phyloP scores from a whole-genome alignment of 202 grass and related monocot species.

The Zoysia matrella region DNA sequence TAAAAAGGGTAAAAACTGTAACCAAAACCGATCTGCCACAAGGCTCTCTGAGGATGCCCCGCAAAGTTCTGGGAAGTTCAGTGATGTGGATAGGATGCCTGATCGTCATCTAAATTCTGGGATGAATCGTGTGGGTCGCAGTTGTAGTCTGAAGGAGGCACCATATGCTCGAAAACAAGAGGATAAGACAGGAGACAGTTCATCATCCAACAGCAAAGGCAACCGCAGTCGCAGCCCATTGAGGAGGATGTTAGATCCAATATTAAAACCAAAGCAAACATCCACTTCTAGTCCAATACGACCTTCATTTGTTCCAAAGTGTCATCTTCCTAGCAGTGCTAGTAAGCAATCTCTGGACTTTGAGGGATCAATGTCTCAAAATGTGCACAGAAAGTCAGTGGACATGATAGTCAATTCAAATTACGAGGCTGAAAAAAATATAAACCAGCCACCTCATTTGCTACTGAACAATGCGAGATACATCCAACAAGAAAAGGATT shows the following conservation, averaged over 20 bases:
- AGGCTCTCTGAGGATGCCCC: constrained; percentile 26
- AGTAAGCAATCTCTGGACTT: constrained; percentile 49
- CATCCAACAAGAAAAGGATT: constrained; percentile 58
- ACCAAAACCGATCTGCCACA: constrained; percentile 27
- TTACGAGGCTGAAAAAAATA: constrained; percentile 43
- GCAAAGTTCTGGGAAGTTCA: constrained; percentile 44
- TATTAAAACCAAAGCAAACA: constrained; percentile 71
- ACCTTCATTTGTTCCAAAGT: constrained; percentile 57
- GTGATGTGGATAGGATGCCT: constrained; percentile 48
- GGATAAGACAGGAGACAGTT: constrained; percentile 61
- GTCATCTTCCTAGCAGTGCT: constrained; percentile 39
- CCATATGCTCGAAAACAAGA: constrained; percentile 35
- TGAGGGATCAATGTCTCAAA: constrained; percentile 41
- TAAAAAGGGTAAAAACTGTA: constrained; percentile 27
- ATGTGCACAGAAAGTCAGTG: constrained; percentile 58
- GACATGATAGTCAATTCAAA: constrained; percentile 51
- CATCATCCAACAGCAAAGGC: constrained; percentile 58
- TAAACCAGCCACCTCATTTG: constrained; percentile 34
- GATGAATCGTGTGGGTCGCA: constrained; percentile 51
- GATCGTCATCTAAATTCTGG: constrained; percentile 41
- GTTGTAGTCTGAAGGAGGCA: constrained; percentile 69
- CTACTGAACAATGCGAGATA: constrained; percentile 48
- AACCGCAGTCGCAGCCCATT: constrained; percentile 68
- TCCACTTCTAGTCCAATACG: constrained; percentile 49
- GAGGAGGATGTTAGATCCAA: constrained; percentile 93